Evolutionary conservation across 768 basidiomycete species (phyloP).

Genomic region (Tylopilus vinaceipallidus): DNA sequence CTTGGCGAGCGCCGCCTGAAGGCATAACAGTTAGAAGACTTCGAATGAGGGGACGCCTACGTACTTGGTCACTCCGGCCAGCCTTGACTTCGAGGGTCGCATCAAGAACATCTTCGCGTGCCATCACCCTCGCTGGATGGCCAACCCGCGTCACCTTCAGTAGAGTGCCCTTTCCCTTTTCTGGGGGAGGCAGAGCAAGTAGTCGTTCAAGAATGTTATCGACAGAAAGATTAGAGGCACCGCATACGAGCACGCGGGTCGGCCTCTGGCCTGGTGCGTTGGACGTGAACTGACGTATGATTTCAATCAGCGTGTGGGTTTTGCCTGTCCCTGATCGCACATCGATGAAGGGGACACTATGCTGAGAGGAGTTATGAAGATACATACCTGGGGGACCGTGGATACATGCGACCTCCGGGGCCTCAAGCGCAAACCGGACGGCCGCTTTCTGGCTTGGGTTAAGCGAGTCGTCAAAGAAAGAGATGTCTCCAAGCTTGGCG

Average conservation of each 20-base stretch:
- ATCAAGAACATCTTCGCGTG: conserved; percentile 61
- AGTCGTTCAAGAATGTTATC: conserved; percentile 94
- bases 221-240: conserved; percentile 91
- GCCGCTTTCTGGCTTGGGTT: conserved; percentile 86
- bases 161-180: conserved; percentile 41
- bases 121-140: conserved; percentile 91
- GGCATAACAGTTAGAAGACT: neutral
- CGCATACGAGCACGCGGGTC: conserved; percentile 78
- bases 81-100: conserved; percentile 75
- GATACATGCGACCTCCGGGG: conserved; percentile 84
- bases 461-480: conserved; percentile 72
- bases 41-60: neutral
- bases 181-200: conserved; percentile 52
- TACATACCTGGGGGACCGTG: conserved; percentile 90
- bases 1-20: conserved; percentile 74
- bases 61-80: conserved; percentile 65
- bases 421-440: conserved; percentile 76
- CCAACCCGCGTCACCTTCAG: conserved; percentile 84
- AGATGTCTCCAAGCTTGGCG: conserved; percentile 39
- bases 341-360: neutral
- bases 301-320: conserved; percentile 92
- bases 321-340: conserved; percentile 74
- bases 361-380: neutral
- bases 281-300: conserved; percentile 79
- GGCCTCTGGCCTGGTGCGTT: conserved; percentile 44